phyloP scores from a whole-genome alignment of 2,329 filamentous ascomycete genomes.

The Daldinia eschscholtzii region DNA sequence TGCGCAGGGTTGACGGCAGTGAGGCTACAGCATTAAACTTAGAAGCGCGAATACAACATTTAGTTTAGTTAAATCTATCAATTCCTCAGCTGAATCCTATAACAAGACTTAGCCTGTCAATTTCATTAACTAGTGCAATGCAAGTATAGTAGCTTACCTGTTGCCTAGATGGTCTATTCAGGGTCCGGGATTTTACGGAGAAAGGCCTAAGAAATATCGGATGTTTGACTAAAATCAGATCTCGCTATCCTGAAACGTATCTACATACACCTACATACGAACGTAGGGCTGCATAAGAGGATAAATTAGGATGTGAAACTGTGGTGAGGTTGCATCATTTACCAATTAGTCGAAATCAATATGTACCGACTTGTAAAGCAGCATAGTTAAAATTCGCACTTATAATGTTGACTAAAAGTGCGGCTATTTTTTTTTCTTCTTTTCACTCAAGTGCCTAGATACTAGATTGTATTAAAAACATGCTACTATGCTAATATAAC shows the following conservation, averaged over 20 bases:
- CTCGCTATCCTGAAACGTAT: not conserved
- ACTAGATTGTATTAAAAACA: not conserved
- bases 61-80: not conserved
- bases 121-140: not conserved
- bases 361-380: not conserved
- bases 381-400: not conserved
- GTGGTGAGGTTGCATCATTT: not conserved
- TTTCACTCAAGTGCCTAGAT: not conserved
- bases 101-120: not conserved
- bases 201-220: not conserved
- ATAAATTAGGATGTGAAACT: not conserved
- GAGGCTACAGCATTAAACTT: not conserved
- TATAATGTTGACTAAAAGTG: not conserved
- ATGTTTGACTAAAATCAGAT: not conserved
- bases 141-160: not conserved
- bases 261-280: not conserved
- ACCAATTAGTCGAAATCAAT: not conserved
- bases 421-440: not conserved
- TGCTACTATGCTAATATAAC: not conserved
- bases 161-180: not conserved
- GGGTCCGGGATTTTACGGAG: slow-evolving; percentile 1
- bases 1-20: not conserved
- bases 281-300: not conserved
- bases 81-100: not conserved
- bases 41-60: not conserved